Base-by-base conservation (phyloP, 2,329 filamentous ascomycete genomes). In the Endothia cerciana region DNA sequence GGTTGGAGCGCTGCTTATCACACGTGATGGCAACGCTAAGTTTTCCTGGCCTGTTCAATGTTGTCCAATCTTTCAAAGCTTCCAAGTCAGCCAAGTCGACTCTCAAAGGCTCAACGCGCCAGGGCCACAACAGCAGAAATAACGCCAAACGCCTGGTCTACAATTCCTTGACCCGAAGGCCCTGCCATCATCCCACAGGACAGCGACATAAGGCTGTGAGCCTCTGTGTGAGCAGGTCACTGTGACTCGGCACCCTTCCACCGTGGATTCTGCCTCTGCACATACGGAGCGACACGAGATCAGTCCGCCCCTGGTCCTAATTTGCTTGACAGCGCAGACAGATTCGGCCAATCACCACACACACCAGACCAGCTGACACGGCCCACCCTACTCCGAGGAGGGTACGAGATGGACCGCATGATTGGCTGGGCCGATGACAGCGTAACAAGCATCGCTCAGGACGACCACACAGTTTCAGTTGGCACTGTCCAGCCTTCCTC, bases 391-490 rank as follows among this genome's bases (percentile, higher is more conserved):
- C 59, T 40, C 30, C 63, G 60, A 36, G 60, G 45, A 68, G 66
- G 63, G 64, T 65, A 55, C 63, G 45, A 25, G 38, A 68, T 68
- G 66, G 66, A 68, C 51, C 66, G 66, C 49, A 66, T 68, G 63
- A 64, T 66, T 65, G 66, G 64, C 60, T 68, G 66, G 66, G 57
- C 57, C 49, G 66, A 68, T 62, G 66, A 68, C 51, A 66, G 60
- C 57, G 64, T 68, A 49, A 61, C 66, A 51, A 68, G 61, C 64
- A 68, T 68, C 56, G 33, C 65, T 64, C 65, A 67, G 62, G 65
- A 67, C 65, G 66, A 68, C 60, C 62, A 67, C 65, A 67, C 65
- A 67, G 65, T 68, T 63, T 63, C 65, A 67, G 65, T 67, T 67
- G 65, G 65, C 65, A 67, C 65, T 67, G 65, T 67, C 62, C 65